Evolutionary conservation across 2,329 filamentous ascomycete genomes (phyloP), one percentile per base, ranked within the genome.

Genomic region (Geosmithia morbida): DNA sequence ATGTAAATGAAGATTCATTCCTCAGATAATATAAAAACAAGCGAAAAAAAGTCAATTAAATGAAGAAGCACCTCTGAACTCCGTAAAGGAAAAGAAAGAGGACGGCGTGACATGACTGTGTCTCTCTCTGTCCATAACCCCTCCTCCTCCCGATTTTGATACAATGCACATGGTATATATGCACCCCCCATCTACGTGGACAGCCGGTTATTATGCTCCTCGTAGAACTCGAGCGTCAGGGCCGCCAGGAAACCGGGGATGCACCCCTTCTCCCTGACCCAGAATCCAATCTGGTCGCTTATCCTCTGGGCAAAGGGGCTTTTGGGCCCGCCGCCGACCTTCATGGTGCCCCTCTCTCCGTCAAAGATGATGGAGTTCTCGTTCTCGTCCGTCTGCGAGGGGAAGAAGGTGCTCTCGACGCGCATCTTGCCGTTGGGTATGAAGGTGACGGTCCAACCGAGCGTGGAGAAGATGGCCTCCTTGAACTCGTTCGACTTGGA

Each of bases 341-440:
- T 98, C 92, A 98, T 98, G 1, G 89, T 96, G 7, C 90, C 92
- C 49, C 85, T 81, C 66, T 96, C 88, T 46, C 88, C 88, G 63
- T 95, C 88, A 61, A 96, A 96, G 0, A 95, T 79, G 50, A 84
- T 82, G 49, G 75, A 79, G 54, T 83, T 82, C 61, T 83, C 80
- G 60, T 87, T 79, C 58, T 85, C 81, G 48, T 85, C 79, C 60
- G 61, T 78, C 66, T 51, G 64, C 2, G 77, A 81, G 0, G 88
- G 83, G 59, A 85, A 85, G 59, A 90, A 94, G 53, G 90, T 84
- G 50, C 77, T 84, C 48, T 90, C 94, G 19, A 96, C 87, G 30
- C 87, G 83, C 66, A 96, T 94, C 57, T 94, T 90, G 41, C 92
- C 92, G 61, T 95, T 95, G n/a, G 89, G 88, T 61, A 96, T 83